These are phyloP conservation scores for Trichoderma sp. DNA, from an alignment of 2,329 filamentous ascomycete species.

Conservation along the genomic window DNA sequence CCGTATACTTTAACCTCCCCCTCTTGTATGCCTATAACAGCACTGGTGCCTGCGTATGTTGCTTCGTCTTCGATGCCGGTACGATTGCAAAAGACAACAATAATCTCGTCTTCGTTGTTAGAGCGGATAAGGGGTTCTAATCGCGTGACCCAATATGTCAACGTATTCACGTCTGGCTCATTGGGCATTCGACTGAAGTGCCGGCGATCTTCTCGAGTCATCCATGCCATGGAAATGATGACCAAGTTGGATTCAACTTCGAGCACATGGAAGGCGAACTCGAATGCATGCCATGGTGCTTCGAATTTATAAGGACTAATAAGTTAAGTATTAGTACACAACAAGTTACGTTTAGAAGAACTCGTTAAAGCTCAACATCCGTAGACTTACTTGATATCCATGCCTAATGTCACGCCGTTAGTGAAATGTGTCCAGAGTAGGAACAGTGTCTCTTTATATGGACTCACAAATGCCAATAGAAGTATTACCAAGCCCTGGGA, in stretches of 20 bases:
- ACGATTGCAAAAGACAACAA: slow-evolving; percentile 69
- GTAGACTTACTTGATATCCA: slow-evolving; percentile 56
- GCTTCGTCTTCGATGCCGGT: slow-evolving; percentile 63
- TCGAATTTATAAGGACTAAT: slow-evolving; percentile 37
- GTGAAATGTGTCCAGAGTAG: neutral
- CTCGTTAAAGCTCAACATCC: neutral
- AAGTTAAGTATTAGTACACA: neutral
- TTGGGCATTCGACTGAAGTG: slow-evolving; percentile 46
- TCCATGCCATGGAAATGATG: slow-evolving; percentile 75
- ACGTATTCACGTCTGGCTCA: slow-evolving; percentile 67
- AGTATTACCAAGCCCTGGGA: slow-evolving; percentile 49
- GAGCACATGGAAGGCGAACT: slow-evolving; percentile 55
- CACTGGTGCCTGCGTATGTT: slow-evolving; percentile 70
- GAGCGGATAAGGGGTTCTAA: slow-evolving; percentile 61
- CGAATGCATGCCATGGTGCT: slow-evolving; percentile 38
- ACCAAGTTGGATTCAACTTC: slow-evolving; percentile 57
- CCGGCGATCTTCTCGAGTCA: slow-evolving; percentile 55
- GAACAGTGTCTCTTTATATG: neutral
- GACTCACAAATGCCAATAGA: slow-evolving; percentile 53
- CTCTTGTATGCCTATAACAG: slow-evolving; percentile 61
- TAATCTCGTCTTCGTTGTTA: slow-evolving; percentile 54
- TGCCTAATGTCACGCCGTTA: slow-evolving; percentile 28
- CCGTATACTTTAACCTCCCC: slow-evolving; percentile 68
- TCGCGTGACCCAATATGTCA: slow-evolving; percentile 72
- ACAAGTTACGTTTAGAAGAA: neutral